phyloP scores from a whole-genome alignment of 2,329 filamentous ascomycete species.

The Microsporum audouinii region DNA sequence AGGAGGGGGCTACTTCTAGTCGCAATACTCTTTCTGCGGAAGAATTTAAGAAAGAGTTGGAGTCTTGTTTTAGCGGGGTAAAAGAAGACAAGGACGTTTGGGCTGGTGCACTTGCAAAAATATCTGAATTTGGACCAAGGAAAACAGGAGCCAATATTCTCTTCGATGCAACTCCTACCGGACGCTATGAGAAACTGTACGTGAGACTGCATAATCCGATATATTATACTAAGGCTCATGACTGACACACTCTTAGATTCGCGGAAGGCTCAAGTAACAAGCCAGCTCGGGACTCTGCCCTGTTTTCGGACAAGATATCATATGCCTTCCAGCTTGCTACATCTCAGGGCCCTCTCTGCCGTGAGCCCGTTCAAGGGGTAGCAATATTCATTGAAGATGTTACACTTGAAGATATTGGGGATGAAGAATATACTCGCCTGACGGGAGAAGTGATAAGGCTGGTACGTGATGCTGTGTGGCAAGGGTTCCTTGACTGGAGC shows the following conservation, averaged over 20 bases:
- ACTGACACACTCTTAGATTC: constrained; percentile 4
- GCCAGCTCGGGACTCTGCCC: constrained; percentile 36
- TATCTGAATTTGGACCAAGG: constrained; percentile 81
- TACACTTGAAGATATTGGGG: constrained; percentile 45
- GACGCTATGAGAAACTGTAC: constrained; percentile 57
- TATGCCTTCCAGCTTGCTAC: constrained; percentile 93
- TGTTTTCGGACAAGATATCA: constrained; percentile 78
- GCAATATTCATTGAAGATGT: constrained; percentile 83
- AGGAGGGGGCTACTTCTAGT: constrained; percentile 48
- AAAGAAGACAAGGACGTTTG: constrained; percentile 67
- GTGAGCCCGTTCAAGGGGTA: constrained; percentile 85
- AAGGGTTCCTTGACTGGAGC: constrained; percentile 90
- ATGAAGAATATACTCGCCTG: constrained; percentile 58
- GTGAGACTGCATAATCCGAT: background rate
- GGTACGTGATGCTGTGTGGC: constrained; percentile 68
- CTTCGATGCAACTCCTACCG: constrained; percentile 65
- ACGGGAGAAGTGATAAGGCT: constrained; percentile 91
- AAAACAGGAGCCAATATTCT: constrained; percentile 79
- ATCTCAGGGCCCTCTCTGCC: constrained; percentile 77
- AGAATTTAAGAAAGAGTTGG: constrained; percentile 67
- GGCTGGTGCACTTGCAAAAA: constrained; percentile 64
- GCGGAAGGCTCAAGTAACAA: constrained; percentile 4
- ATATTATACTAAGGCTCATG: background rate
- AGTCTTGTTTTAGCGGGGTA: constrained; percentile 51
- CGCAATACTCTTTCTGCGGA: constrained; percentile 54